Evolutionary conservation across 2,329 filamentous ascomycete genomes (phyloP).

Genomic region (Talaromyces sp.): DNA sequence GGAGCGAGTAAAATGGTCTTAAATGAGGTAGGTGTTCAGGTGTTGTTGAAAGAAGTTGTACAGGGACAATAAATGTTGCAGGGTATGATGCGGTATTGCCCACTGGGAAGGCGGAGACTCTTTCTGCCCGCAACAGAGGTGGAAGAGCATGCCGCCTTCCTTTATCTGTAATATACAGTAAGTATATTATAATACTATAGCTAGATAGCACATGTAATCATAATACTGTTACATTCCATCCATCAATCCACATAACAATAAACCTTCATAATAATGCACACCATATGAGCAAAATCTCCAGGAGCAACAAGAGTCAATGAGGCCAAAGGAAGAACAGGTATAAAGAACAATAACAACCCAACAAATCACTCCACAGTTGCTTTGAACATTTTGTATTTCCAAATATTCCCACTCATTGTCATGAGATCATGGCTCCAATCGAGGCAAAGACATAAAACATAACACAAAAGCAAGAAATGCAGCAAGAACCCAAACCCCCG

Average conservation of each 20-base stretch:
- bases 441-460: constrained; percentile 6
- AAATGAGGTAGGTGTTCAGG: background rate
- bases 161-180: background rate
- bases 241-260: background rate
- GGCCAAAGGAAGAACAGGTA: constrained; percentile 13
- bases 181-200: background rate
- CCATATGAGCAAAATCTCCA: constrained; percentile 11
- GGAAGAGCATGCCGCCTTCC: background rate
- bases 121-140: background rate
- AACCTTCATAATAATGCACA: constrained; percentile 10
- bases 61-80: background rate
- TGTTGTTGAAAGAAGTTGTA: background rate
- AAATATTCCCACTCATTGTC: constrained; percentile 12
- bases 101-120: background rate
- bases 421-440: constrained; percentile 14
- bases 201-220: background rate
- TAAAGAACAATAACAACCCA: constrained; percentile 18
- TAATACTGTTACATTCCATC: constrained; percentile 18
- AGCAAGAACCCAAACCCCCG: constrained; percentile 41
- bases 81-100: constrained; percentile 10
- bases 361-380: constrained; percentile 13
- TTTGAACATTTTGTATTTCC: constrained; percentile 16
- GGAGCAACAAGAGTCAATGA: constrained; percentile 23
- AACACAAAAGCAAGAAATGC: constrained; percentile 31
- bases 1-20: background rate